Percentiles rank a stretch among this genome's conserved stretches.
Evolutionary conservation across 2,329 filamentous ascomycete species (phyloP).

Genomic region (Monilinia polystroma): DNA sequence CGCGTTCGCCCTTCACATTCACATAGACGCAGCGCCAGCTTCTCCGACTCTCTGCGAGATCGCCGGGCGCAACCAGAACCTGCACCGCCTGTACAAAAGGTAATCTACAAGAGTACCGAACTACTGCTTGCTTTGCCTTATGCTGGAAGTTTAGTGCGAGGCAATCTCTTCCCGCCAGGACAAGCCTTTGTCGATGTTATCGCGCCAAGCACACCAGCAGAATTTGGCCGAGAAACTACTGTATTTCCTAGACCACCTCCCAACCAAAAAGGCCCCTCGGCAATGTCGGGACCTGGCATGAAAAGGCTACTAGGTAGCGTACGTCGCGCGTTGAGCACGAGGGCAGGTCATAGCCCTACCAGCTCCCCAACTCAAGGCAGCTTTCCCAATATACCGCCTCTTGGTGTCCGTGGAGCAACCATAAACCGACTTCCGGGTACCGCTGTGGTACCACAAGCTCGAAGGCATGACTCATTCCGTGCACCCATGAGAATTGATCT

Average conservation of each 20-base stretch:
- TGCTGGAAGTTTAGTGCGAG: slow-evolving; percentile 81
- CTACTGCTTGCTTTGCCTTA: slow-evolving; percentile 64
- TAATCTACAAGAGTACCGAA: slow-evolving; percentile 54
- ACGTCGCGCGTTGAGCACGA: slow-evolving; percentile 72
- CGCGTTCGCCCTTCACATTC: slow-evolving; percentile 55
- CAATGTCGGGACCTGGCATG: slow-evolving; percentile 72
- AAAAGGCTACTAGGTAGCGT: slow-evolving; percentile 85
- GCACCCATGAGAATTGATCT: slow-evolving; percentile 72
- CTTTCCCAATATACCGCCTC: slow-evolving; percentile 39
- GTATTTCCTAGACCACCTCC: slow-evolving; percentile 45
- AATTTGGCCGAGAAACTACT: slow-evolving; percentile 53
- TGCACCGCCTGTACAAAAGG: slow-evolving; percentile 49
- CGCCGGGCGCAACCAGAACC: slow-evolving; percentile 47
- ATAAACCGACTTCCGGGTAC: slow-evolving; percentile 60
- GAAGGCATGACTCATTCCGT: slow-evolving; percentile 46
- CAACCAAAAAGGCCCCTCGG: slow-evolving; percentile 52
- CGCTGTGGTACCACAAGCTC: slow-evolving; percentile 58
- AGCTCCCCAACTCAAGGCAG: slow-evolving; percentile 42
- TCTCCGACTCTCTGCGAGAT: slow-evolving; percentile 80
- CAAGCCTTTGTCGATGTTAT: slow-evolving; percentile 75
- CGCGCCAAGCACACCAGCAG: slow-evolving; percentile 50
- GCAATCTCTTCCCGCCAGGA: slow-evolving; percentile 77
- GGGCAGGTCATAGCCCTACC: slow-evolving; percentile 30
- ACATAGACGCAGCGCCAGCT: slow-evolving; percentile 84
- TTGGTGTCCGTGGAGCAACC: slow-evolving; percentile 46